These are phyloP conservation scores for Peziza echinospora DNA, from an alignment of 495 filamentous ascomycete species.

Conservation along the genomic window DNA sequence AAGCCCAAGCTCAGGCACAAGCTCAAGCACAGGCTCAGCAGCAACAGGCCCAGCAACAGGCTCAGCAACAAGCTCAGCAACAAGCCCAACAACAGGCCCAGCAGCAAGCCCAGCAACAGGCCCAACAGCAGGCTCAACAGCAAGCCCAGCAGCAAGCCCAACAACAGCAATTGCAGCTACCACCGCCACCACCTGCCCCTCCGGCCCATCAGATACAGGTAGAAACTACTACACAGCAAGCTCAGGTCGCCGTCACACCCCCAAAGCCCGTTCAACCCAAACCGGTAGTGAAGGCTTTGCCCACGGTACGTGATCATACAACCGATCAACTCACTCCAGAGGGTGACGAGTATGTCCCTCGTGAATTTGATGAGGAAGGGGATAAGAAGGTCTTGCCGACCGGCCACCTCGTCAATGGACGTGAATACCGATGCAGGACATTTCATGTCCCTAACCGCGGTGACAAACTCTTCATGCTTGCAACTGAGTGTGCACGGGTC, in stretches of 20 bases:
- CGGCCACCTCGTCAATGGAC: conserved; percentile 56
- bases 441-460: conserved; percentile 80
- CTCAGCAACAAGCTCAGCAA: neutral
- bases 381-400: conserved; percentile 79
- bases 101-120: conserved; percentile 28
- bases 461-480: conserved; percentile 93
- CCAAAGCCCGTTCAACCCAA: conserved; percentile 79
- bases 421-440: conserved; percentile 82
- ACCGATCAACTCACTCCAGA: conserved; percentile 84
- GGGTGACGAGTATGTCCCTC: conserved; percentile 88
- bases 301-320: conserved; percentile 90
- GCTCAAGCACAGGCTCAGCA: neutral
- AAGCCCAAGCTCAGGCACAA: neutral
- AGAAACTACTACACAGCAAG: conserved; percentile 39
- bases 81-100: conserved; percentile 25
- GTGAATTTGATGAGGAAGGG: conserved; percentile 78
- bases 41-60: neutral
- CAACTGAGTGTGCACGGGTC: conserved; percentile 90
- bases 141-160: neutral
- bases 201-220: conserved; percentile 59
- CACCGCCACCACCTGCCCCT: conserved; percentile 30
- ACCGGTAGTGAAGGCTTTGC: conserved; percentile 75
- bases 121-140: conserved; percentile 10
- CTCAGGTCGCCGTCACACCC: conserved; percentile 53
- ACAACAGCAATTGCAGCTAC: conserved; percentile 28